A percentile compares a stretch with the other conserved stretches of the same genome.
Evolutionary conservation across 163 green algal genomes (phyloP).

Genomic region (Volvox carteri): DNA sequence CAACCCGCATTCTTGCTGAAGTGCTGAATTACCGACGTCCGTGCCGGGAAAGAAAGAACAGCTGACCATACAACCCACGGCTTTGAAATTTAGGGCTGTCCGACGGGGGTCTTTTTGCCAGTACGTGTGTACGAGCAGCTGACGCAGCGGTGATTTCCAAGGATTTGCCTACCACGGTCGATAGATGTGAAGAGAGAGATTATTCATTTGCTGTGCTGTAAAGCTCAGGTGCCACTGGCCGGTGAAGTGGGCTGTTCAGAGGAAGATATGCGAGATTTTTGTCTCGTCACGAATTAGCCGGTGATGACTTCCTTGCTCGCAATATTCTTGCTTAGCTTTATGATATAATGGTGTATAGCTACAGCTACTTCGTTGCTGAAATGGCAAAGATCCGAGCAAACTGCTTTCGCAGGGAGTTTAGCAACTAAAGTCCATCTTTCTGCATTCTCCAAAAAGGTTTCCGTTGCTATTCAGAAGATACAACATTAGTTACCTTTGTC

Average conservation of each 20-base stretch:
- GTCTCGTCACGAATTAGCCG: background rate
- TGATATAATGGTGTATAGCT: background rate
- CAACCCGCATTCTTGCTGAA: constrained; percentile 18
- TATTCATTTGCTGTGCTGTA: too few species aligned
- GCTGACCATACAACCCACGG: constrained; percentile 21
- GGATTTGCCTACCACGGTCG: background rate
- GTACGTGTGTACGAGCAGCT: background rate
- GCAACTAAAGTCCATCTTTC: background rate
- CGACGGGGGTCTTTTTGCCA: background rate
- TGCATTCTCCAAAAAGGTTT: background rate
- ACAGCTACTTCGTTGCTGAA: too few species aligned
- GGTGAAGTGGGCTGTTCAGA: background rate
- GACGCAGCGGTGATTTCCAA: background rate
- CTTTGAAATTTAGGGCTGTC: background rate
- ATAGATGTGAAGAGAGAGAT: background rate
- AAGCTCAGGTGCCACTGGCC: too few species aligned
- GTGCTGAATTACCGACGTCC: background rate
- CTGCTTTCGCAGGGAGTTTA: background rate
- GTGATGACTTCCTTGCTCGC: background rate
- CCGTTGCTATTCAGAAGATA: background rate
- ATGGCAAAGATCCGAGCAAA: too few species aligned
- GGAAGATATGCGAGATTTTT: background rate
- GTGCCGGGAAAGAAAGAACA: constrained; percentile 8
- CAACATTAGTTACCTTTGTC: background rate
- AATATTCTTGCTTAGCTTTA: background rate